phyloP scores from a whole-genome alignment of 257 asterid genomes.

The Perilla frutescens region DNA sequence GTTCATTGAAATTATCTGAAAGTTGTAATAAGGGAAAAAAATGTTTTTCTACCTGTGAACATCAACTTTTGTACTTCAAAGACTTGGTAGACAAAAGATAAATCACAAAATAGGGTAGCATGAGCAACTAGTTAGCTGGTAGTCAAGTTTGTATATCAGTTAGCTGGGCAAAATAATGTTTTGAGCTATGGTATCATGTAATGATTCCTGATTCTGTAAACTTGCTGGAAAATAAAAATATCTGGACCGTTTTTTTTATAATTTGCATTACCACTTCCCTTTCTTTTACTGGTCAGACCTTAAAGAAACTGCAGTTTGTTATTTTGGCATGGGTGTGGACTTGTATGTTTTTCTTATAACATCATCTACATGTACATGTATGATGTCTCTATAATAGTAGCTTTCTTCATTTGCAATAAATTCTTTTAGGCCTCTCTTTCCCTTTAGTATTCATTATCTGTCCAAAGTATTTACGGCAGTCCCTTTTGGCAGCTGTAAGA shows the following conservation, averaged over 20 bases:
- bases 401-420: not conserved
- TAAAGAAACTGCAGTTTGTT: too few relatives aligned
- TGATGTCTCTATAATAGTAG: not conserved
- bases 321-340: not conserved
- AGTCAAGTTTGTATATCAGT: not conserved
- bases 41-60: slow-evolving; percentile 8
- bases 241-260: too few relatives aligned
- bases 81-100: not conserved
- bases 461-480: not conserved
- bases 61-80: slow-evolving; percentile 15
- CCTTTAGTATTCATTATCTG: not conserved
- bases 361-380: not conserved
- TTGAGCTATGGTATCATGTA: not conserved
- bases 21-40: slow-evolving; percentile 8
- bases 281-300: too few relatives aligned
- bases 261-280: too few relatives aligned
- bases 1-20: slow-evolving; percentile 10
- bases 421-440: not conserved
- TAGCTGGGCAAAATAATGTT: not conserved
- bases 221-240: not conserved
- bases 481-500: not conserved
- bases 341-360: not conserved
- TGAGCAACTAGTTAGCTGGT: not conserved
- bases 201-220: not conserved
- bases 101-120: not conserved